Conservation (phyloP, 352 stramenopile species). For the Phytopythium oedochilum region DNA sequence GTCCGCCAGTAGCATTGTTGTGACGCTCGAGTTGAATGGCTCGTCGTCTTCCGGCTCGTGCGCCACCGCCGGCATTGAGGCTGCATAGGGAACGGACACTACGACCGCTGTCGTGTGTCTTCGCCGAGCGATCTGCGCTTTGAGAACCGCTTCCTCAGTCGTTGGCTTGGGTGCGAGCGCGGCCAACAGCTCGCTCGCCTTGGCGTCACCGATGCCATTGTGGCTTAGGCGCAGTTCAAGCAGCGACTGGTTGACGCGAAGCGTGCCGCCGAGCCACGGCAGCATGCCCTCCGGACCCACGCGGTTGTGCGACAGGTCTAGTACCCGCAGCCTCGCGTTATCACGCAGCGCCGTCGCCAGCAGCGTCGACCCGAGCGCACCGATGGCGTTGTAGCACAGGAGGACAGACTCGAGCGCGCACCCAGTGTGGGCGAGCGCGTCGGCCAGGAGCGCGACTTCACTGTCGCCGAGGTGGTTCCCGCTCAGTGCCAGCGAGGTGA, state of each 20-base stretch:
- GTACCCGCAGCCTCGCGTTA: constrained; percentile 31
- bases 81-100: not conserved
- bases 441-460: constrained; percentile 41
- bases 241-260: constrained; percentile 45
- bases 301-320: constrained; percentile 71
- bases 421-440: constrained; percentile 46
- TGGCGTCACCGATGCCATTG: constrained; percentile 58
- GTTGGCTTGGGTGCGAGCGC: constrained; percentile 34
- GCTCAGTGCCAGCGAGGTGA: constrained; percentile 50
- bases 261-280: constrained; percentile 55
- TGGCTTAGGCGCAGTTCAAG: constrained; percentile 57
- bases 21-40: constrained; percentile 55
- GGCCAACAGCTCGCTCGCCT: constrained; percentile 42
- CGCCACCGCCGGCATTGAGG: too few relatives aligned
- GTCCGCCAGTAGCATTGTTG: constrained; percentile 48
- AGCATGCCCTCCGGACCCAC: constrained; percentile 50
- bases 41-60: constrained; percentile 17
- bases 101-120: constrained; percentile 16
- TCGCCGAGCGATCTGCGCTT: constrained; percentile 32
- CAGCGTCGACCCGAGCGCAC: constrained; percentile 37
- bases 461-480: constrained; percentile 63
- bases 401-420: constrained; percentile 41
- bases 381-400: constrained; percentile 72
- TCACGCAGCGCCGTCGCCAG: constrained; percentile 42
- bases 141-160: constrained; percentile 48